Conservation (phyloP, 192 early-diverging fungal genomes). For the Podila horticola region DNA sequence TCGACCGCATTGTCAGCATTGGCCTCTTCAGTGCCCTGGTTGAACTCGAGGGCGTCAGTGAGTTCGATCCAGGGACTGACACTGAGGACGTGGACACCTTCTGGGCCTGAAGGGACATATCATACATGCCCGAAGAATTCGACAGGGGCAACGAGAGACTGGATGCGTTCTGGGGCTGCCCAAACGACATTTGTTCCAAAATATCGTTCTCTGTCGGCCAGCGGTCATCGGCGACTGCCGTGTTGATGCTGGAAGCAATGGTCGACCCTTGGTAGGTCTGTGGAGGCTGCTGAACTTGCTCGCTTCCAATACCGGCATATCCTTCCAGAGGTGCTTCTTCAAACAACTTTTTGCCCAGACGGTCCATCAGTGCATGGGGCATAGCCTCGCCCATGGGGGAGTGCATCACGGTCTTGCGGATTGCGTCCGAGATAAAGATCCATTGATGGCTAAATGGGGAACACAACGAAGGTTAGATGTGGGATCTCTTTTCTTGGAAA, state of each 20-base stretch:
- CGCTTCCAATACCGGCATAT: slow-evolving; percentile 10
- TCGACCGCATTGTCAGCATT: slow-evolving; percentile 75
- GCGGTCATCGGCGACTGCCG: slow-evolving; percentile 8
- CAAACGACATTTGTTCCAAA: slow-evolving; percentile 44
- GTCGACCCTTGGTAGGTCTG: background rate
- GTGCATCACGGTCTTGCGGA: slow-evolving; percentile 68
- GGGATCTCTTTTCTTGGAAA: background rate
- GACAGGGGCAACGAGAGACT: slow-evolving; percentile 25
- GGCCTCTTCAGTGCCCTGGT: slow-evolving; percentile 69
- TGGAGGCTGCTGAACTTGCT: background rate
- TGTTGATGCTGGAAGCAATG: slow-evolving; percentile 26
- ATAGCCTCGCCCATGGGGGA: slow-evolving; percentile 57
- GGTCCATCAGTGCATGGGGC: slow-evolving; percentile 72
- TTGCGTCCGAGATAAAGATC: slow-evolving; percentile 92
- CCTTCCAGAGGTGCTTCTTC: slow-evolving; percentile 50
- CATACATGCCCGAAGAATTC: slow-evolving; percentile 35
- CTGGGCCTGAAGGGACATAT: slow-evolving; percentile 11
- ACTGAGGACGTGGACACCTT: slow-evolving; percentile 15
- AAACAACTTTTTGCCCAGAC: slow-evolving; percentile 67
- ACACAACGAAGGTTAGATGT: background rate
- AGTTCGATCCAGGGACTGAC: background rate
- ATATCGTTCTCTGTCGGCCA: slow-evolving; percentile 33
- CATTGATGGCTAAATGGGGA: slow-evolving; percentile 81
- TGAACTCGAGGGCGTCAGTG: slow-evolving; percentile 1
- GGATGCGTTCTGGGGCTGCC: background rate